phyloP scores from a whole-genome alignment of 331 rosid genomes.

The Telfairia occidentalis region DNA sequence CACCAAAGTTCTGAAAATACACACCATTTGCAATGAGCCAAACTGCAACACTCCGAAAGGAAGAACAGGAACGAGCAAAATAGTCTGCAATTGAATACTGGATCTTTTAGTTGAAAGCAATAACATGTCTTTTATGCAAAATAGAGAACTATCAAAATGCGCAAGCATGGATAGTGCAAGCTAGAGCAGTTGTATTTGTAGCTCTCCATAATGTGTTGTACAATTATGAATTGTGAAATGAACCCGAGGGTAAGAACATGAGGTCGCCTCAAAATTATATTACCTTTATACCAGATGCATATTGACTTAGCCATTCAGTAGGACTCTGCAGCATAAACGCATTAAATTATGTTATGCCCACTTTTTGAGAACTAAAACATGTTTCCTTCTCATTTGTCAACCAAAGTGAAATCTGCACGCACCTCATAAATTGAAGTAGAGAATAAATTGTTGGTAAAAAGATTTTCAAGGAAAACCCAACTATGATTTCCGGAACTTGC shows the following conservation, averaged over 20 bases:
- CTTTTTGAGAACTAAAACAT: neutral
- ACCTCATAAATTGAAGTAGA: constrained; percentile 42
- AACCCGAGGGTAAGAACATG: neutral
- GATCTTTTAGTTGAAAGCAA: neutral
- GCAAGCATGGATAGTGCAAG: neutral
- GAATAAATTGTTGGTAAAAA: constrained; percentile 23
- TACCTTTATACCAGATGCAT: constrained; percentile 83
- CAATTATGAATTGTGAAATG: neutral
- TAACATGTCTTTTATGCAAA: neutral
- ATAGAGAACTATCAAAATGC: neutral
- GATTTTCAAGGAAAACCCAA: constrained; percentile 46
- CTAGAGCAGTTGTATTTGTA: neutral
- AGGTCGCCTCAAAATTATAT: neutral
- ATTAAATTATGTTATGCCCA: constrained; percentile 4
- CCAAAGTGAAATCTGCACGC: constrained; percentile 25
- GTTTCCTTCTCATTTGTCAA: neutral
- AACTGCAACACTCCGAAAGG: constrained; percentile 83
- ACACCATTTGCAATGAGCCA: constrained; percentile 69
- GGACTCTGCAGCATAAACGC: constrained; percentile 38
- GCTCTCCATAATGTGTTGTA: neutral
- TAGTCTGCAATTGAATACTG: constrained; percentile 40
- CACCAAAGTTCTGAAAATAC: constrained; percentile 21
- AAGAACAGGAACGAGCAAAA: constrained; percentile 71
- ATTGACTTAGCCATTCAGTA: constrained; percentile 74
- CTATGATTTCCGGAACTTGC: constrained; percentile 50